Percentiles rank a stretch among this genome's conserved stretches.
Conservation (phyloP, 345 rosid species). For the Populus nigra region DNA sequence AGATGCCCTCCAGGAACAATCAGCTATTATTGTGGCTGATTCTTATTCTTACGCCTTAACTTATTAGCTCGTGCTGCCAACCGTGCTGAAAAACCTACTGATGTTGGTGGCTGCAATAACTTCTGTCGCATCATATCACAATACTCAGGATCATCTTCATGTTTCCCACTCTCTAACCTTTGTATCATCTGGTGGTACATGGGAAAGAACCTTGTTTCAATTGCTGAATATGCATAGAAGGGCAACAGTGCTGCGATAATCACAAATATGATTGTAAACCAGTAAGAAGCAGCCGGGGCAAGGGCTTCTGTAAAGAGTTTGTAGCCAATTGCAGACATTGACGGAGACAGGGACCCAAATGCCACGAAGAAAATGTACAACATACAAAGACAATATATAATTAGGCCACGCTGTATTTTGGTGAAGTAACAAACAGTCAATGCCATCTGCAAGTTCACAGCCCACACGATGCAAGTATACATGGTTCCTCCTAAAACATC, state of each 20-base stretch:
- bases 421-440: slow-evolving; percentile 80
- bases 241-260: slow-evolving; percentile 54
- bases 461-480: slow-evolving; percentile 86
- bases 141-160: slow-evolving; percentile 59
- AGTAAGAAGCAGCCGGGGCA: slow-evolving; percentile 70
- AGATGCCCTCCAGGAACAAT: background rate
- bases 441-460: slow-evolving; percentile 78
- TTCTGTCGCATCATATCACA: slow-evolving; percentile 76
- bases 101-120: slow-evolving; percentile 59
- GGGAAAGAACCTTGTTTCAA: slow-evolving; percentile 83
- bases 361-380: slow-evolving; percentile 73
- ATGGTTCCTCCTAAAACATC: slow-evolving; percentile 69
- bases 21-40: slow-evolving; percentile 12
- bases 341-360: slow-evolving; percentile 54
- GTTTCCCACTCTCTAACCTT: slow-evolving; percentile 75
- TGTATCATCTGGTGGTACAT: slow-evolving; percentile 90
- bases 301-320: slow-evolving; percentile 69
- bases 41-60: slow-evolving; percentile 2
- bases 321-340: slow-evolving; percentile 49
- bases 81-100: slow-evolving; percentile 74
- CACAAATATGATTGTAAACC: slow-evolving; percentile 63
- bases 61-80: slow-evolving; percentile 27
- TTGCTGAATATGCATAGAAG: slow-evolving; percentile 55
- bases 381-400: slow-evolving; percentile 64
- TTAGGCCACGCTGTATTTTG: slow-evolving; percentile 56